These are phyloP conservation scores for Geotrichum fermentans DNA, from an alignment of 1,139 yeast genomes.

Conservation along the genomic window DNA sequence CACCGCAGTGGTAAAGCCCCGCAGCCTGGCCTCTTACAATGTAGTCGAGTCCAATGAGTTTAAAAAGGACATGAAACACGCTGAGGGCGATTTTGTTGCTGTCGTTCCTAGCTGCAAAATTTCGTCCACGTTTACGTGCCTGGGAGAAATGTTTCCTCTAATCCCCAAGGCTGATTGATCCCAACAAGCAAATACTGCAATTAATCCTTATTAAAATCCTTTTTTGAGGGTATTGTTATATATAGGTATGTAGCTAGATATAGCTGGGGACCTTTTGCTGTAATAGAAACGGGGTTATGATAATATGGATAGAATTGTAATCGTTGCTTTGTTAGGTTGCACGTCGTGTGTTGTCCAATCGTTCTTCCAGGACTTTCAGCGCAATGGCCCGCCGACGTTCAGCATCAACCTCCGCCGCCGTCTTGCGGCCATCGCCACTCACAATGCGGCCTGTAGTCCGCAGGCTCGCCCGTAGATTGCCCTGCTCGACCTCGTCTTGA, in stretches of 20 bases:
- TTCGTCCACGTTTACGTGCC: conserved; percentile 4
- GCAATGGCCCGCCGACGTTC: conserved; percentile 87
- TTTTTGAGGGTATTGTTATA: too few species aligned
- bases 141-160: background rate
- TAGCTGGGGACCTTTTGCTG: background rate
- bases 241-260: too few species aligned
- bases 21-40: conserved; percentile 46
- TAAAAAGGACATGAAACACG: background rate
- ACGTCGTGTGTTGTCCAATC: conserved; percentile 33
- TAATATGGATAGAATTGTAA: too few species aligned
- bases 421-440: conserved; percentile 19
- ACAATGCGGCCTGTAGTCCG: conserved; percentile 32
- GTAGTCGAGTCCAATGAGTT: background rate
- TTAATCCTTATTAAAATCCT: too few species aligned
- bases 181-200: too few species aligned
- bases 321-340: background rate
- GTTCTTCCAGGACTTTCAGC: conserved; percentile 71
- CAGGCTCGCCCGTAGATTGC: conserved; percentile 56
- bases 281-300: too few species aligned
- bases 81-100: conserved; percentile 3
- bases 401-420: conserved; percentile 45
- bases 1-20: conserved; percentile 64
- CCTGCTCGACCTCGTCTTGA: conserved; percentile 64
- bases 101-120: conserved; percentile 1
- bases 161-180: background rate